phyloP scores from a whole-genome alignment of 2,329 filamentous ascomycete species.

The Sporothrix pseudoabietina region DNA sequence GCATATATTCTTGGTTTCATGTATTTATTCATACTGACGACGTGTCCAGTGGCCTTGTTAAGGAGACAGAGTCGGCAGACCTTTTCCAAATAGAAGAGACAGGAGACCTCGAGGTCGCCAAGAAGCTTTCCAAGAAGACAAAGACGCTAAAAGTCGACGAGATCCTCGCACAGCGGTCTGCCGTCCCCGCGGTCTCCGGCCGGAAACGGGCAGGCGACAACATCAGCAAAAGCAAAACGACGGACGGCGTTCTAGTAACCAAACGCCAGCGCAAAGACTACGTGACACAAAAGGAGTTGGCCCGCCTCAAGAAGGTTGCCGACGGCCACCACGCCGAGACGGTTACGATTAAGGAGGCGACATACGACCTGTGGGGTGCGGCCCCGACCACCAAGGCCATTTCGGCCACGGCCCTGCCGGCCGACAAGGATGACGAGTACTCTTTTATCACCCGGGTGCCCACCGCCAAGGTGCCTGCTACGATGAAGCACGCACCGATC shows the following conservation, averaged over 20 bases:
- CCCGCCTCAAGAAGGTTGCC: slow-evolving; percentile 75
- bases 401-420: slow-evolving; percentile 37
- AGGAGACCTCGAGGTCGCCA: slow-evolving; percentile 67
- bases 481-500: slow-evolving; percentile 74
- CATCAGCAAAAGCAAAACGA: slow-evolving; percentile 61
- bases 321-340: slow-evolving; percentile 66
- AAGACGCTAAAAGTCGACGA: slow-evolving; percentile 89
- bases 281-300: slow-evolving; percentile 81
- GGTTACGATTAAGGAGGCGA: slow-evolving; percentile 60
- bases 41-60: slow-evolving; percentile 70
- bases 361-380: slow-evolving; percentile 76
- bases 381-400: slow-evolving; percentile 36
- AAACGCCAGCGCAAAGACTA: slow-evolving; percentile 80
- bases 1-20: too few species aligned
- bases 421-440: slow-evolving; percentile 54
- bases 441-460: slow-evolving; percentile 69
- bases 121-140: slow-evolving; percentile 62
- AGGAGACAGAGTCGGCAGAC: slow-evolving; percentile 78
- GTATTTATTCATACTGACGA: background rate
- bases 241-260: slow-evolving; percentile 69
- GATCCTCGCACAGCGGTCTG: slow-evolving; percentile 83
- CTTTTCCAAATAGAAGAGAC: slow-evolving; percentile 82
- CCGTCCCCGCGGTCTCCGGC: slow-evolving; percentile 73
- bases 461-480: slow-evolving; percentile 70
- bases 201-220: slow-evolving; percentile 71